Evolutionary conservation across 163 green algal species (phyloP).

Genomic region (Volvox carteri): DNA sequence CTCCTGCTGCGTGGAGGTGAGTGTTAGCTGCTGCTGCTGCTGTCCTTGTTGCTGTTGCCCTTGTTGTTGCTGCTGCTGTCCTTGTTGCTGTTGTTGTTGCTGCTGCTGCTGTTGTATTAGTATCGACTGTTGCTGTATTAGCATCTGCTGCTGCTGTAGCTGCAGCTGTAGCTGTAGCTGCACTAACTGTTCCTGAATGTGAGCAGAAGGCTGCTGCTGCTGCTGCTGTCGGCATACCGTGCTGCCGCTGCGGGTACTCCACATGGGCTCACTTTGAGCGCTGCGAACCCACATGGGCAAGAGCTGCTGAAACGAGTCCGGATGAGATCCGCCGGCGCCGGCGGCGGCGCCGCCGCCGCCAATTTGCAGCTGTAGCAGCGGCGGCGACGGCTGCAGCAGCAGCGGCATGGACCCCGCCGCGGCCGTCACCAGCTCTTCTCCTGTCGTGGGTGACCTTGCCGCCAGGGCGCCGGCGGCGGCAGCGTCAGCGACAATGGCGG

Average conservation of each 20-base stretch:
- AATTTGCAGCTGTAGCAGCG: too few species aligned
- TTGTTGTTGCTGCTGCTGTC: neutral
- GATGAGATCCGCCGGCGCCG: neutral
- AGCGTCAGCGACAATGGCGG: neutral
- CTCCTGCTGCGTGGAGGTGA: too few species aligned
- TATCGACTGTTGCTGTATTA: too few species aligned
- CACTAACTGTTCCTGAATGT: neutral
- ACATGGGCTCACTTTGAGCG: slow-evolving; percentile 16
- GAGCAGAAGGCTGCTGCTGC: neutral
- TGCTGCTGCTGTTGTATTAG: neutral
- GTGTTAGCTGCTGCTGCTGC: too few species aligned
- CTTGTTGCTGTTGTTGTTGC: neutral
- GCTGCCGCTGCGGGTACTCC: neutral
- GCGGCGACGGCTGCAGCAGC: too few species aligned
- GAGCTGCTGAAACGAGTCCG: neutral
- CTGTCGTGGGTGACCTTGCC: too few species aligned
- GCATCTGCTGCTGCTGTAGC: neutral
- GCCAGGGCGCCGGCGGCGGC: neutral
- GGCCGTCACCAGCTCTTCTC: too few species aligned
- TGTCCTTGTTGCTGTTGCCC: neutral
- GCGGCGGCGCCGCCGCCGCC: neutral
- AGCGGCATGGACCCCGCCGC: too few species aligned
- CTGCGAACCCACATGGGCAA: slow-evolving; percentile 7
- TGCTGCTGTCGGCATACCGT: neutral
- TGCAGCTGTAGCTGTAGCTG: neutral